Base-by-base conservation (phyloP, 2,329 filamentous ascomycete genomes). In the Pseudopithomyces chartarum region DNA sequence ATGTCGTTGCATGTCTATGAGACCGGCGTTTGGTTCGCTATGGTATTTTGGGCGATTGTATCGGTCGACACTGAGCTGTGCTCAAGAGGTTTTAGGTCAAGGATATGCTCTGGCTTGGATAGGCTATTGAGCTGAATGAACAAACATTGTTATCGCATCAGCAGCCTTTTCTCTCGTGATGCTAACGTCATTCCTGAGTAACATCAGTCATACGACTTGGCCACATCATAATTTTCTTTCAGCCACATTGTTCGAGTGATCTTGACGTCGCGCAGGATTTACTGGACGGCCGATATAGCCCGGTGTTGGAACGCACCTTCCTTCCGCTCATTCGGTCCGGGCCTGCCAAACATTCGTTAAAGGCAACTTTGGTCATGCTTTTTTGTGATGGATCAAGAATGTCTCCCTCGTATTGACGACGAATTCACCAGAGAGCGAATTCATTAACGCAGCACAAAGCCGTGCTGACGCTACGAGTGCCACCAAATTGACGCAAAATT, bases 21-120 rank as follows among this genome's bases (percentile, higher is more conserved):
- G 45, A 51, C 19, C n/a, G 40, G 47, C 54, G 42, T 56, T 45
- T 11, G 32, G 45, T 10, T 48, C 45, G 26, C 22, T 43, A 19
- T 8, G 17, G 26, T 10, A 7, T 3, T 23, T 19, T 48, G 32
- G 6, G 32, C 23, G 45, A 38, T 43, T 45, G 32, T 8, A 22
- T 36, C 23, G 52, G 26, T 23, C 12, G 15, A 45, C 17, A 34
- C 15, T 48, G n/a, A 33, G 45, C 45, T 42, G 43, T 39, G 43
- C 38, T 49, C 34, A 19, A 44, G 15, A 15, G 17, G 19, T 20
- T 53, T 20, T 17, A 20, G 20, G 44, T 38, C 38, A 33, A 2
- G 43, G 47, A 26, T 23, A 12, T 50, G 36, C 47, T 40, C 36
- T 20, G 47, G 47, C 47, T 40, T 50, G 47, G 22, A 17, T 29